Evolutionary conservation across 805 yeast genomes (phyloP), one percentile per base, ranked within the genome.

Genomic region (Candida boidinii): DNA sequence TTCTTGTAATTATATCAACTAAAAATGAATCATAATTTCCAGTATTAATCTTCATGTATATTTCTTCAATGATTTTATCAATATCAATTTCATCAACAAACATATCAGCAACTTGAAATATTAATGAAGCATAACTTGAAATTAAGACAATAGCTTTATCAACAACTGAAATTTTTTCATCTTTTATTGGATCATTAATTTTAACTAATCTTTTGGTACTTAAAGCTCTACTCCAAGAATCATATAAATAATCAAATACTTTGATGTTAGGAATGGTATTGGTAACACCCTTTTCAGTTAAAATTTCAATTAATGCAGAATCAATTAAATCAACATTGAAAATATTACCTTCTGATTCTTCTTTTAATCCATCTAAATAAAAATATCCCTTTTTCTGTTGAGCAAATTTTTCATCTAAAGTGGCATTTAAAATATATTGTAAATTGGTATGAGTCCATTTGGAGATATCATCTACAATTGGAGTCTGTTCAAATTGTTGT

Each of bases 41-140:
- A 5, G 25, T 14, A 26, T 43, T 41, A 7, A 53, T 39, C 16
- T 49, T 44, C 14, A 43, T 39, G 31, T 53, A 39, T 17, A 61
- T 46, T 5, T 39, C 41, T 12, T 43, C 46, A 5, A 61, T 38
- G 7, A 50, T 38, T 1, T 45, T 41, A 22, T 54, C 51, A 14
- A 68, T 39, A 29, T 44, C 31, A 16, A 66, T 61, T 38, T 58
- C 57, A 39, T 66, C 60, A 25, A 62, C 37, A 36, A 71, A 69
- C 70, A 73, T 70, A 35, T 79, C 88, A 8, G 82, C 79, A 3
- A 76, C 70, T 52, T 78, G 85, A 48, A 82, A 77, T 16, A 78
- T 55, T 16, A 82, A 76, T 19, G 78, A 59, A 0, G 84, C 86
- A 53, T 77, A 83, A 17, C 81, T 75, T 11, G 76, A 58, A 12